Percentiles rank a stretch among this genome's conserved stretches.
phyloP scores from a whole-genome alignment of 805 yeast genomes.

The Ogataea paraovalis region DNA sequence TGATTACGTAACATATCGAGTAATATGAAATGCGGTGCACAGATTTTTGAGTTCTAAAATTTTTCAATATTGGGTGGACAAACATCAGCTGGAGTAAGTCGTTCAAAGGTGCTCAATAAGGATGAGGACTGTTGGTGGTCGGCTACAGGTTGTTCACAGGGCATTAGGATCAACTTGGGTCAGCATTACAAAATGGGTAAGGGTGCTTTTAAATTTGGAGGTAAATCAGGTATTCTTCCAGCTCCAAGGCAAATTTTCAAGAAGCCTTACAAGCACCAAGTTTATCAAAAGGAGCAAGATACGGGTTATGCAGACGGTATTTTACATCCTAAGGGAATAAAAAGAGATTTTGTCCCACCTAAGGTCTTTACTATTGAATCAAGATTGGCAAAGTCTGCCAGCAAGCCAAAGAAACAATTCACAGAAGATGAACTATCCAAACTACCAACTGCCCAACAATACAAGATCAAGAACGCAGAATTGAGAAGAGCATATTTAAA shows the following conservation, averaged over 20 bases:
- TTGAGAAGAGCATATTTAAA: slow-evolving; percentile 69
- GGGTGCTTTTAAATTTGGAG: slow-evolving; percentile 47
- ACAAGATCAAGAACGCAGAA: slow-evolving; percentile 51
- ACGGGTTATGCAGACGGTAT: slow-evolving; percentile 72
- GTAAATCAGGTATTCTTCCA: slow-evolving; percentile 82
- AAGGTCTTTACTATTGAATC: slow-evolving; percentile 56
- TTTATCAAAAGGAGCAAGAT: slow-evolving; percentile 44
- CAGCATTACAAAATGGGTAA: slow-evolving; percentile 38
- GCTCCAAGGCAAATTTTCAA: slow-evolving; percentile 71
- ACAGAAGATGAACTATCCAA: slow-evolving; percentile 30
- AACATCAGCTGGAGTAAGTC: background rate
- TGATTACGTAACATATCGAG: no score
- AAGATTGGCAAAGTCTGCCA: slow-evolving; percentile 51
- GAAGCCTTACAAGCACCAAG: slow-evolving; percentile 54
- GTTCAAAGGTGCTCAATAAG: background rate
- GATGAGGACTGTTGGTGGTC: no score
- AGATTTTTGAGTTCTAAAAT: slow-evolving; percentile 4
- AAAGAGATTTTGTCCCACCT: slow-evolving; percentile 51
- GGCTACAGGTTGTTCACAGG: background rate
- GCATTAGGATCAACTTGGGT: background rate
- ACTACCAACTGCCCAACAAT: slow-evolving; percentile 37
- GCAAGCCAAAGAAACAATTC: slow-evolving; percentile 37
- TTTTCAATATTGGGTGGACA: slow-evolving; percentile 5
- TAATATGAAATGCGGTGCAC: background rate
- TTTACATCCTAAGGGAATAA: slow-evolving; percentile 60